A percentile compares a stretch with the other conserved stretches of the same genome.
Conservation (phyloP, 2,329 filamentous ascomycete genomes). For the Zymoseptoria brevis region DNA sequence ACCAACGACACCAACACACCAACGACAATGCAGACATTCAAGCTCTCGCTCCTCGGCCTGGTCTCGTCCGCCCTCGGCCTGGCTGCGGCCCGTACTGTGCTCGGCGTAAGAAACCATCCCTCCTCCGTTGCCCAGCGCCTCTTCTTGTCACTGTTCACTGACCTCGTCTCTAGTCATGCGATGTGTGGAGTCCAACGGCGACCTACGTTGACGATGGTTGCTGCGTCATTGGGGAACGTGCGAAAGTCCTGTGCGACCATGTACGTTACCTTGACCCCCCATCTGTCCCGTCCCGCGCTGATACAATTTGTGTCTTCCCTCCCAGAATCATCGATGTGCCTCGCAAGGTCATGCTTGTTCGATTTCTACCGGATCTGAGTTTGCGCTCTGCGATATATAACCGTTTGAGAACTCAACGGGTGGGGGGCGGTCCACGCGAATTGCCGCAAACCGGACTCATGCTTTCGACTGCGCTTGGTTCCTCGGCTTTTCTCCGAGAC, state of each 20-base stretch:
- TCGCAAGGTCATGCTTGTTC: neutral
- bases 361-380: neutral
- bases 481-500: no score
- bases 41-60: neutral
- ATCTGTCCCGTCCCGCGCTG: neutral
- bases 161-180: neutral
- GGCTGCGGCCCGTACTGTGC: neutral
- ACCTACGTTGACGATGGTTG: neutral
- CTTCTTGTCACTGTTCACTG: neutral
- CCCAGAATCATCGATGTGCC: neutral
- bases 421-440: neutral
- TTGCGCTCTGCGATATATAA: neutral
- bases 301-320: neutral
- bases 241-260: neutral
- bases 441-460: neutral
- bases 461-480: no score
- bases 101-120: neutral
- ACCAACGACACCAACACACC: neutral
- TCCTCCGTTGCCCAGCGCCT: neutral
- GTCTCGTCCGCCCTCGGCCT: neutral
- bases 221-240: neutral
- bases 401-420: neutral
- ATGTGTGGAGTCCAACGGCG: neutral
- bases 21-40: neutral
- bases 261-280: neutral